Conservation (phyloP, 805 yeast species). For the Myxozyma neotropica region DNA sequence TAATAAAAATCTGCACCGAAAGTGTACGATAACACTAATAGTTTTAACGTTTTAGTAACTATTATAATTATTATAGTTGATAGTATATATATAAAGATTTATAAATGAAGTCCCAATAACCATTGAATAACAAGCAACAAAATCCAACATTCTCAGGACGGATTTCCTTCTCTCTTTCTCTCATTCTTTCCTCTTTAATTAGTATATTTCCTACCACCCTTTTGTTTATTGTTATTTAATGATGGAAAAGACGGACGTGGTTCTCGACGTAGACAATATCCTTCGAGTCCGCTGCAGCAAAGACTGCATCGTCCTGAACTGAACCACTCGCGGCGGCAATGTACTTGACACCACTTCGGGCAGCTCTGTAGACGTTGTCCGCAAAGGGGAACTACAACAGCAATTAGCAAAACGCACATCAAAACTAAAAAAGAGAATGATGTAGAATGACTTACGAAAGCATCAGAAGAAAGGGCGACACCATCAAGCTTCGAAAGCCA, state of each 20-base stretch:
- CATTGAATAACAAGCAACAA: too few relatives aligned
- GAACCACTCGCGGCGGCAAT: constrained; percentile 98
- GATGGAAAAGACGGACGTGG: constrained; percentile 98
- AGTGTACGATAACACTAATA: too few relatives aligned
- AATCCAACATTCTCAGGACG: too few relatives aligned
- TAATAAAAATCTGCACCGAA: too few relatives aligned
- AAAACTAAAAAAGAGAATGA: not conserved
- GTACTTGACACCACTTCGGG: constrained; percentile 91
- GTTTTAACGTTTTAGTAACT: too few relatives aligned
- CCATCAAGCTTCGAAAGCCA: constrained; percentile 80
- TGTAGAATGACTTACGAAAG: constrained; percentile 53
- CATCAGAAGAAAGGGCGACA: constrained; percentile 94
- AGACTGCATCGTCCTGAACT: constrained; percentile 95
- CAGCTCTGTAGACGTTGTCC: constrained; percentile 98
- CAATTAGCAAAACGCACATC: not conserved
- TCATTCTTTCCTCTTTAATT: not conserved
- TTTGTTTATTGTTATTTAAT: too few relatives aligned
- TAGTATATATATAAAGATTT: too few relatives aligned
- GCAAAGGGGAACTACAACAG: constrained; percentile 87
- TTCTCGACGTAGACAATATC: constrained; percentile 93
- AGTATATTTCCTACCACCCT: too few relatives aligned
- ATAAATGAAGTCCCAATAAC: too few relatives aligned
- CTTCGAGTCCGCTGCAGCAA: constrained; percentile 91
- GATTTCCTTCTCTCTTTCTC: not conserved
- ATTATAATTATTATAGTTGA: too few relatives aligned